These are phyloP conservation scores for Galerina marginata DNA, from an alignment of 768 basidiomycete species.

Conservation along the genomic window DNA sequence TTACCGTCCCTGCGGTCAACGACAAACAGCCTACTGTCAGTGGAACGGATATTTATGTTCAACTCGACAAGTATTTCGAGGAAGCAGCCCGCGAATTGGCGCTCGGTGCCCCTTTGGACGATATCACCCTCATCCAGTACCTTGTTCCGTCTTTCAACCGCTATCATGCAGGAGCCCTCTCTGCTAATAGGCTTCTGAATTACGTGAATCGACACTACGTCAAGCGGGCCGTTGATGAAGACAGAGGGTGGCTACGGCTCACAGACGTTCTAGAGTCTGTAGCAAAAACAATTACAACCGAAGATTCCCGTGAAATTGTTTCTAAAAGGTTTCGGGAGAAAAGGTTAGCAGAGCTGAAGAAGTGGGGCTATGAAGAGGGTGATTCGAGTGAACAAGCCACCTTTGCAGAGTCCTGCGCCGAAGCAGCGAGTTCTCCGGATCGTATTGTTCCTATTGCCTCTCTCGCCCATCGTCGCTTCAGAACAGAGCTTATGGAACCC, in stretches of 20 bases:
- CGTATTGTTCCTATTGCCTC: conserved; percentile 69
- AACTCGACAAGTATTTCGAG: conserved; percentile 73
- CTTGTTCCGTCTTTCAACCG: conserved; percentile 75
- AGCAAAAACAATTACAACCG: conserved; percentile 51
- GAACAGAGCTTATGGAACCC: conserved; percentile 74
- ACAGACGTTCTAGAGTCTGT: conserved; percentile 68
- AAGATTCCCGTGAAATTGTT: conserved; percentile 66
- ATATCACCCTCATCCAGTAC: conserved; percentile 69
- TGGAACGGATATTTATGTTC: conserved; percentile 74
- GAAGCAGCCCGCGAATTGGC: conserved; percentile 65
- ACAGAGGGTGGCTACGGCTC: conserved; percentile 77
- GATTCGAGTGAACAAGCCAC: conserved; percentile 52
- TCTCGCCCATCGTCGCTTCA: conserved; percentile 73
- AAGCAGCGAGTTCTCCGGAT: conserved; percentile 72
- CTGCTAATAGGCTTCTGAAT: conserved; percentile 75
- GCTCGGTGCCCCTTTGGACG: conserved; percentile 69
- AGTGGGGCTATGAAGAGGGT: conserved; percentile 70
- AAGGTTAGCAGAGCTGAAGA: conserved; percentile 64
- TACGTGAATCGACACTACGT: conserved; percentile 83
- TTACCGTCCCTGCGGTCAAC: conserved; percentile 10
- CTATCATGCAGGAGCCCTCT: conserved; percentile 68
- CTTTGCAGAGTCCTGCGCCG: conserved; percentile 71
- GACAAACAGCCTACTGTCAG: conserved; percentile 33
- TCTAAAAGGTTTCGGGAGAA: conserved; percentile 63
- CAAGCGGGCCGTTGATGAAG: conserved; percentile 78